Base-by-base conservation (phyloP, 345 rosid species). In the Populus alba region DNA sequence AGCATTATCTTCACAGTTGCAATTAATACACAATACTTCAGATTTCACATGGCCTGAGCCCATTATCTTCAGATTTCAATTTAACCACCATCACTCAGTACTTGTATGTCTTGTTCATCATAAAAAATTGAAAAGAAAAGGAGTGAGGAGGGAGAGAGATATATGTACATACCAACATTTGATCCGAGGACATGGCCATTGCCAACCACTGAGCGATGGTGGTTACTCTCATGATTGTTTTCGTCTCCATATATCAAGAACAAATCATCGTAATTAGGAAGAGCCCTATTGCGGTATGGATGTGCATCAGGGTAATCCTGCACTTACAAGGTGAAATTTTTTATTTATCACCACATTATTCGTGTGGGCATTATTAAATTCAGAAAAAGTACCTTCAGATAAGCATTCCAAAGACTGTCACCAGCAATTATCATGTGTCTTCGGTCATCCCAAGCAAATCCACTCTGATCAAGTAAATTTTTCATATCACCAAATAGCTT, bases 231-330 rank as follows among this genome's bases (percentile, higher is more conserved):
- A 45, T 73, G 61, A 22, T 55, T 27, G 62, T 31, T 62, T 71
- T 69, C 31, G 66, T 71, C 80, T 86, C 89, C 89, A 79, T 75
- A 88, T 61, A 88, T 86, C 75, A 84, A 79, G 85, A 84, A 84
- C 80, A 88, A 72, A 79, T 88, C 91, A 79, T 84, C 81, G 78
- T 77, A 88, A 74, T 75, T 84, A 27, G 89, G 91, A 59, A 88
- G 89, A 67, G 78, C 72, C 76, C 85, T 77, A 71, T 78, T 71
- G 72, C 67, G 39, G 71, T 81, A 88, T 20, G 81, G 71, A 37
- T 63, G 63, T 23, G 87, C 85, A 77, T 79, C 84, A 67, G 89
- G 89, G 79, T 79, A 78, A 47, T 86, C 89, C 91, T 88, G 89
- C 84, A 76, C 2, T 62, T 74, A 55, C 63, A 61, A 81, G 35